These are phyloP conservation scores for Fusarium sp. DNA, from an alignment of 2,329 filamentous ascomycete genomes.

Conservation along the genomic window DNA sequence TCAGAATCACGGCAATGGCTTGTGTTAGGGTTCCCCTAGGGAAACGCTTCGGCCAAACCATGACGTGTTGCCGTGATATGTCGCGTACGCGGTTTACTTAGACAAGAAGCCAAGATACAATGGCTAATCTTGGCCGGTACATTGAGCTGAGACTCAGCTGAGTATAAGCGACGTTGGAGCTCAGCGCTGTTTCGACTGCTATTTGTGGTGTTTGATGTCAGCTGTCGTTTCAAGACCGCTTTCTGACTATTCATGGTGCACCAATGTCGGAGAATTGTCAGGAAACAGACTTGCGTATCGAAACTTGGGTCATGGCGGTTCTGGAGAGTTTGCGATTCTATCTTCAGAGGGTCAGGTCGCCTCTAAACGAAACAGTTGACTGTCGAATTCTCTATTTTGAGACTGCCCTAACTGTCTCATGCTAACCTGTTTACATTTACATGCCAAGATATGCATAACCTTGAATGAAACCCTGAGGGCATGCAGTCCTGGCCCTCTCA, in stretches of 20 bases:
- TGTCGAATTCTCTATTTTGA: neutral
- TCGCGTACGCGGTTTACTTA: neutral
- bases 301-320: neutral
- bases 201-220: neutral
- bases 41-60: conserved; percentile 1
- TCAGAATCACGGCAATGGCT: conserved; percentile 8
- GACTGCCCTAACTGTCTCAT: neutral
- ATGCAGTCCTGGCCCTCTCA: neutral
- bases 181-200: neutral
- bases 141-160: neutral
- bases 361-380: neutral
- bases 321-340: neutral
- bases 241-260: neutral
- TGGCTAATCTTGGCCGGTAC: neutral
- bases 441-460: neutral
- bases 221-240: neutral
- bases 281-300: neutral
- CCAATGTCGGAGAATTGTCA: neutral
- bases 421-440: neutral
- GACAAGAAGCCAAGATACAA: neutral
- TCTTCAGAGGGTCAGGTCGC: neutral
- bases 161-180: neutral
- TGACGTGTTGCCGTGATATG: conserved; percentile 1
- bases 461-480: neutral
- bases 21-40: conserved; percentile 8